Conservation (phyloP, 2,329 filamentous ascomycete genomes). For the Paramyrothecium roridum region DNA sequence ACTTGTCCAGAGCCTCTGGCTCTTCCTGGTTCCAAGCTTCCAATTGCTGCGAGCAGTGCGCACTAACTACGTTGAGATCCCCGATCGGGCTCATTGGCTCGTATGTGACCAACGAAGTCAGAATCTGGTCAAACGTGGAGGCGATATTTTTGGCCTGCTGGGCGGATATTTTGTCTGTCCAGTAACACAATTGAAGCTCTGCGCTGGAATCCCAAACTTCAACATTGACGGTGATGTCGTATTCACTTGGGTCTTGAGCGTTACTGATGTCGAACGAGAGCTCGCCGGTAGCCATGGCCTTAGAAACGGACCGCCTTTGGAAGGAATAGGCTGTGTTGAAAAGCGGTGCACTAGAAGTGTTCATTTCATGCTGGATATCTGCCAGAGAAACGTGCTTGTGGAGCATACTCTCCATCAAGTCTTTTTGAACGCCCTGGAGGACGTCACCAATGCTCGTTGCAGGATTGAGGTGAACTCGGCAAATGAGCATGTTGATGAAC, state of each 20-base stretch:
- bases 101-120: constrained; percentile 4
- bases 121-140: constrained; percentile 11
- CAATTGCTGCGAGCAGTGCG: constrained; percentile 9
- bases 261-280: constrained; percentile 9
- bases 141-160: constrained; percentile 14
- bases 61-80: constrained; percentile 14
- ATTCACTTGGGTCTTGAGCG: constrained; percentile 11
- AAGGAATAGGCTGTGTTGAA: constrained; percentile 17
- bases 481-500: constrained; percentile 11
- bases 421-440: neutral
- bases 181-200: constrained; percentile 17
- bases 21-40: constrained; percentile 19
- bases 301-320: constrained; percentile 11
- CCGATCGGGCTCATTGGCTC: neutral
- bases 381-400: constrained; percentile 5
- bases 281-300: constrained; percentile 5
- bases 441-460: neutral
- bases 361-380: constrained; percentile 4
- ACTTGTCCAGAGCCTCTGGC: constrained; percentile 11
- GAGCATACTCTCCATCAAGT: constrained; percentile 1
- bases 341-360: constrained; percentile 1
- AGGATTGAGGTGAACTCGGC: neutral
- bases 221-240: constrained; percentile 15
- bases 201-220: constrained; percentile 15
- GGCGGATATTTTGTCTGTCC: constrained; percentile 14